Evolutionary conservation across 2,329 filamentous ascomycete species (phyloP).

Genomic region (Dothideomycetidae sp.): DNA sequence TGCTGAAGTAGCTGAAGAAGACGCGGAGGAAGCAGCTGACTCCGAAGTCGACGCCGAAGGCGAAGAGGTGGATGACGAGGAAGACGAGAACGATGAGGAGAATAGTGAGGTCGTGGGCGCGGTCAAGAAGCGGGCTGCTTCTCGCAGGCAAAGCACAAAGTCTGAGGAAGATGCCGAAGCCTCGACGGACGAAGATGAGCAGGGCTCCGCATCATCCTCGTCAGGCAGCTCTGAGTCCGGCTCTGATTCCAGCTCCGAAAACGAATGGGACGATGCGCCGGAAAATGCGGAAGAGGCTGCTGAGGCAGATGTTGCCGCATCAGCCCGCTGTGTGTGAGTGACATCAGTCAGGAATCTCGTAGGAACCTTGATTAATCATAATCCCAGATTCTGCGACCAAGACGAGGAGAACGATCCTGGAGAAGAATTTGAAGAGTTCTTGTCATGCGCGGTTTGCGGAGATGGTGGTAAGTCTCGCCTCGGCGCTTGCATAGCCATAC

Average conservation of each 20-base stretch:
- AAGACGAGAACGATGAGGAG: slow-evolving; percentile 33
- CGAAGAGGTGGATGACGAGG: slow-evolving; percentile 44
- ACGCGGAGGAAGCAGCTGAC: slow-evolving; percentile 29
- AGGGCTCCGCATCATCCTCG: slow-evolving; percentile 6
- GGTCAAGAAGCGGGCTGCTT: slow-evolving; percentile 22
- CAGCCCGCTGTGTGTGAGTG: slow-evolving; percentile 52
- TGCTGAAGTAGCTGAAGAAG: slow-evolving; percentile 36
- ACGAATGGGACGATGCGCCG: slow-evolving; percentile 39
- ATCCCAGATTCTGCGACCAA: slow-evolving; percentile 60
- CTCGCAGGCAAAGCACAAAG: slow-evolving; percentile 10
- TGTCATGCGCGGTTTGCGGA: slow-evolving; percentile 63
- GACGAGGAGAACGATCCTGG: slow-evolving; percentile 71
- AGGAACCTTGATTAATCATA: slow-evolving; percentile 20
- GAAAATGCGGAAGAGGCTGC: slow-evolving; percentile 42
- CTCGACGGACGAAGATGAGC: slow-evolving; percentile 19
- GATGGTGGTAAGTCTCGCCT: slow-evolving; percentile 56
- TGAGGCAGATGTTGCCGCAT: slow-evolving; percentile 38
- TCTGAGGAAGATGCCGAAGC: slow-evolving; percentile 22
- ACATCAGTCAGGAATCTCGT: neutral
- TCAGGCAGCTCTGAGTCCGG: slow-evolving; percentile 18
- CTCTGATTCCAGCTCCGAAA: slow-evolving; percentile 28
- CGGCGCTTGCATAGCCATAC: slow-evolving; percentile 1
- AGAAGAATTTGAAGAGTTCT: slow-evolving; percentile 65
- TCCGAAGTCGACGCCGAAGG: slow-evolving; percentile 40
- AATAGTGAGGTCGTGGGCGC: slow-evolving; percentile 30